Conservation (phyloP, 2,329 filamentous ascomycete genomes). For the Fusarium tricinctum region DNA sequence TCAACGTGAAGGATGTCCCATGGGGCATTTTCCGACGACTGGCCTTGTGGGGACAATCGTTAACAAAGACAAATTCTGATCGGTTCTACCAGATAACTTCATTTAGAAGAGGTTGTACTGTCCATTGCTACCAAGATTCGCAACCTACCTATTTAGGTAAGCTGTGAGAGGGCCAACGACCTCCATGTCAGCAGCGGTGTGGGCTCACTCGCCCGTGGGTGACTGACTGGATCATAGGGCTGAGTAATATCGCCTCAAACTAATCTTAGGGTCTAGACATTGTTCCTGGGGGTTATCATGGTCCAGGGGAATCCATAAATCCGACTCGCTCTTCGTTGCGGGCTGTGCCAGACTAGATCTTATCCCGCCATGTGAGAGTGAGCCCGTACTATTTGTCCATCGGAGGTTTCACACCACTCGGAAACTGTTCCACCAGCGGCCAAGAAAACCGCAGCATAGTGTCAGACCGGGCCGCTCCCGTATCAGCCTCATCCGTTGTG, state of each 20-base stretch:
- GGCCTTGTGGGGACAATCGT: not conserved
- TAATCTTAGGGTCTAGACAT: slow-evolving; percentile 2
- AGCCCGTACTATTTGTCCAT: not conserved
- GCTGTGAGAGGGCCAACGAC: not conserved
- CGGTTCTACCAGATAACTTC: not conserved
- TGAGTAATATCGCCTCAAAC: slow-evolving; percentile 12
- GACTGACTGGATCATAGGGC: slow-evolving; percentile 21
- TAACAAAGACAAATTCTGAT: not conserved
- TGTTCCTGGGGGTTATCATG: slow-evolving; percentile 3
- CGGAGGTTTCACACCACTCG: slow-evolving; percentile 13
- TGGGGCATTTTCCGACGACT: not conserved
- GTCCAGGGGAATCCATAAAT: slow-evolving; percentile 1
- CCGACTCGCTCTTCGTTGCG: not conserved
- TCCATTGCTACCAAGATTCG: not conserved
- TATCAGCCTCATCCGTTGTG: slow-evolving; percentile 18
- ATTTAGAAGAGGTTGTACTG: not conserved
- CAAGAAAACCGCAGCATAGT: not conserved
- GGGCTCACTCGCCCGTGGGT: not conserved
- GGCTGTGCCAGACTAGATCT: slow-evolving; percentile 12
- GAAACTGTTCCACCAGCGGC: slow-evolving; percentile 9
- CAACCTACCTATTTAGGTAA: slow-evolving; percentile 1
- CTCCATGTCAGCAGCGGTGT: slow-evolving; percentile 7
- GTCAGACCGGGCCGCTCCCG: slow-evolving; percentile 36
- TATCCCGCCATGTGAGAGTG: not conserved
- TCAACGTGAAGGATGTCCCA: not conserved